Conservation (phyloP, 352 stramenopile species). For the Phytophthora megakarya region DNA sequence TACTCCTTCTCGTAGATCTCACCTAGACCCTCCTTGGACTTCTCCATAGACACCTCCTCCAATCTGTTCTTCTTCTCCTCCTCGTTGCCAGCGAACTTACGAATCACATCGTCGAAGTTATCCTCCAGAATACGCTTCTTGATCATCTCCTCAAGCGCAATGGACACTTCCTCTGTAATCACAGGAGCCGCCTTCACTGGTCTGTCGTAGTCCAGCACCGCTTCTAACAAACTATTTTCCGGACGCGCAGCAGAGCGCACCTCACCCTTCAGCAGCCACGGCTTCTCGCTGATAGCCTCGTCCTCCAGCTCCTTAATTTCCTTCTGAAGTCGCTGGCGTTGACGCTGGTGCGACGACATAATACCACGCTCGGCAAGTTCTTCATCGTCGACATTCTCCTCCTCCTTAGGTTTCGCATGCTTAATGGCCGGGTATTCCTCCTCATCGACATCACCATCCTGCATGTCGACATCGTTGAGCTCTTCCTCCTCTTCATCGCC, state of each 20-base stretch:
- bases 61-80: constrained; percentile 84
- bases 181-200: constrained; percentile 91
- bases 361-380: constrained; percentile 79
- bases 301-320: constrained; percentile 90
- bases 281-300: constrained; percentile 92
- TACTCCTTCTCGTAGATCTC: constrained; percentile 97
- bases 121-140: constrained; percentile 95
- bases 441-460: constrained; percentile 48
- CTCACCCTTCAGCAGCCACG: constrained; percentile 94
- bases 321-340: constrained; percentile 67
- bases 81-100: constrained; percentile 85
- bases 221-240: constrained; percentile 93
- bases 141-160: constrained; percentile 93
- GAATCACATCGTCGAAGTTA: constrained; percentile 95
- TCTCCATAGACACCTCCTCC: constrained; percentile 93
- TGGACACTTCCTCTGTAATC: constrained; percentile 93
- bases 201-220: constrained; percentile 93
- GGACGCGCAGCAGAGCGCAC: constrained; percentile 84
- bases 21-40: constrained; percentile 89
- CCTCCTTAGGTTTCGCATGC: constrained; percentile 56
- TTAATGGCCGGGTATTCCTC: constrained; percentile 69
- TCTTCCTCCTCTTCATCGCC: constrained; percentile 52
- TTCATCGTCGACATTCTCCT: constrained; percentile 62
- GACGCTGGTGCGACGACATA: constrained; percentile 79
- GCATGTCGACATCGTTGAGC: constrained; percentile 54